Conservation (phyloP, 805 yeast species). For the Candida silvicultrix region DNA sequence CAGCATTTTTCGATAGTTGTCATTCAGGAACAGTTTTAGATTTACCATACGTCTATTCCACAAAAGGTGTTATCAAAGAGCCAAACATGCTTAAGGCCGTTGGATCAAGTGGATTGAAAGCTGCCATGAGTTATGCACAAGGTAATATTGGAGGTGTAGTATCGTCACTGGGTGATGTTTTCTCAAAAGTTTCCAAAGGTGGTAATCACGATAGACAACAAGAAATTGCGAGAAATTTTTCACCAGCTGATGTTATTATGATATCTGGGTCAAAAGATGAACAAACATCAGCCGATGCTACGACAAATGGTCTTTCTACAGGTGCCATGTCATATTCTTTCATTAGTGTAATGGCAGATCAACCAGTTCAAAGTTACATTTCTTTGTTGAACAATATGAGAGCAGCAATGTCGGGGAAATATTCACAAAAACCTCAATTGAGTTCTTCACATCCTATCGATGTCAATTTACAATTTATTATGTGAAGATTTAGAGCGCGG, state of each 20-base stretch:
- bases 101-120: conserved; percentile 50
- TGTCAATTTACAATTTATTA: conserved; percentile 34
- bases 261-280: conserved; percentile 68
- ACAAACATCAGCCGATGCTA: conserved; percentile 54
- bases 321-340: conserved; percentile 77
- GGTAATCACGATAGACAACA: conserved; percentile 25
- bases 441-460: conserved; percentile 67
- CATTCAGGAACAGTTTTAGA: conserved; percentile 73
- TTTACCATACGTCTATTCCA: conserved; percentile 62
- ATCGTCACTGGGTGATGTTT: conserved; percentile 14
- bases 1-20: conserved; percentile 69
- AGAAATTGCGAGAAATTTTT: conserved; percentile 40
- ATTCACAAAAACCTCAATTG: conserved; percentile 69
- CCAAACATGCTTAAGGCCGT: conserved; percentile 65
- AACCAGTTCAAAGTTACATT: conserved; percentile 52
- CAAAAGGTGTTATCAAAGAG: conserved; percentile 68
- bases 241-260: conserved; percentile 62
- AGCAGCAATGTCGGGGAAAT: conserved; percentile 47
- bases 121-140: conserved; percentile 44
- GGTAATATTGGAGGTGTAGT: conserved; percentile 40
- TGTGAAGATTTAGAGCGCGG: too few relatives aligned
- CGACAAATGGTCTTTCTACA: conserved; percentile 54
- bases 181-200: conserved; percentile 15
- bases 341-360: conserved; percentile 46
- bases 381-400: conserved; percentile 59